Evolutionary conservation across 768 basidiomycete genomes (phyloP), one percentile per base, ranked within the genome.

Genomic region (Rhizopogon vesiculosus): DNA sequence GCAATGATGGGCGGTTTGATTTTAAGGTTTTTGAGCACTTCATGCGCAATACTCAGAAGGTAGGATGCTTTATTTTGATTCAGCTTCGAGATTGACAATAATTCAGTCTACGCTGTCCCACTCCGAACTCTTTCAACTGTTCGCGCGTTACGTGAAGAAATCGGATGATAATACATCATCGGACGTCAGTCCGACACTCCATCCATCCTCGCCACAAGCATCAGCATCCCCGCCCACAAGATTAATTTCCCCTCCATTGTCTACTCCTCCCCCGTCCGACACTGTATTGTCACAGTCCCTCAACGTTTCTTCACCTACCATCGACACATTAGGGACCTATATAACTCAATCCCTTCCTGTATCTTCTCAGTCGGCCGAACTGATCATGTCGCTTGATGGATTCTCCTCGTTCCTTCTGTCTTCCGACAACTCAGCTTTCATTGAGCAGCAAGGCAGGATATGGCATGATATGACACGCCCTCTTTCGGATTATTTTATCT

Each of bases 401-500:
- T 91, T 98, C 66, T 82, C 84, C 1, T 74, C 85, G 1, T 97
- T 93, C 76, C 81, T 98, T 5, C 68, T 87, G 9, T 95, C 93
- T 0, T 65, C 81, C 0, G 89, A 93, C 59, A 98, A 97, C 62
- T 69, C 85, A 0, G 74, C 79, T 12, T 78, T 82, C 60, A 61
- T 76, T 5, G 79, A 82, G 40, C 78, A 83, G 59, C 77, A 84
- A 39, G 69, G 70, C 31, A 72, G 74, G 15, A 72, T 86, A 5
- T 78, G 76, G 68, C 91, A 94, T 49, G 88, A 97, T 62, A 98
- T 98, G 97, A 88, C 87, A 1, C 76, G 81, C 1, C 93, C 96
- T 1, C 75, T 97, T 13, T 82, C 85, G 2, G 90, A 98, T 56
- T 98, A 98, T 67, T 92, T 78, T 64, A 82, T 95, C 64, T 93